A percentile compares a stretch with the other conserved stretches of the same genome.
Evolutionary conservation across 768 basidiomycete genomes (phyloP).

Genomic region (Gyrodon lividus): DNA sequence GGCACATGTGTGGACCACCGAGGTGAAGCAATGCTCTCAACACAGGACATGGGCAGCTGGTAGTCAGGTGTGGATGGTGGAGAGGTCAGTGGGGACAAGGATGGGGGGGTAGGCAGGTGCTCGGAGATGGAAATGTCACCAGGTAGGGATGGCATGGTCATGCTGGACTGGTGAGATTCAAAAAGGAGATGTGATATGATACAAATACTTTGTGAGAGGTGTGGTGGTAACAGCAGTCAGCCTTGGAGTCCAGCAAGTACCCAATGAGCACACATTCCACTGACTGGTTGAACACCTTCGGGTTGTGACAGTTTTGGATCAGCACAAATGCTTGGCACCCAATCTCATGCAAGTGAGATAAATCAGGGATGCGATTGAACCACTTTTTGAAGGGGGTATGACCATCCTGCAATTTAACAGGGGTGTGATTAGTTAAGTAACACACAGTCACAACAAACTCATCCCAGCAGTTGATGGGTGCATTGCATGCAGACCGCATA

Average conservation of each 20-base stretch:
- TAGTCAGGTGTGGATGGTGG: too few relatives aligned
- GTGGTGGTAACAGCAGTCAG: slow-evolving; percentile 10
- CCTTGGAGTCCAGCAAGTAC: slow-evolving; percentile 10
- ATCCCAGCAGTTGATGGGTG: slow-evolving; percentile 33
- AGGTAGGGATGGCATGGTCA: too few relatives aligned
- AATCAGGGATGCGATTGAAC: slow-evolving; percentile 22
- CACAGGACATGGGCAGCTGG: too few relatives aligned
- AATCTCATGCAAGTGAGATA: slow-evolving; percentile 30
- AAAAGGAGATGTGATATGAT: slow-evolving; percentile 23
- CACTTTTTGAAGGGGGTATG: slow-evolving; percentile 19
- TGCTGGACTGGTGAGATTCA: slow-evolving; percentile 9
- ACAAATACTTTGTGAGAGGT: slow-evolving; percentile 7
- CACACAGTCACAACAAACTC: slow-evolving; percentile 33
- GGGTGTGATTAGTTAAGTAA: slow-evolving; percentile 23
- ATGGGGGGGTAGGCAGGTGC: background rate
- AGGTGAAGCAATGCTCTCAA: too few relatives aligned
- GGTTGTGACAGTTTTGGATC: slow-evolving; percentile 24
- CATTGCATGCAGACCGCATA: slow-evolving; percentile 15
- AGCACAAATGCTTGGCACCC: slow-evolving; percentile 20
- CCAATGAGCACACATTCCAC: slow-evolving; percentile 9
- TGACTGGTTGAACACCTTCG: slow-evolving; percentile 21
- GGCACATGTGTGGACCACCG: too few relatives aligned
- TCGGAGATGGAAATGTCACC: background rate
- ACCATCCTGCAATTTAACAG: slow-evolving; percentile 18
- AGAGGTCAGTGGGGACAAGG: background rate